A percentile compares a stretch with the other conserved stretches of the same genome.
Conservation (phyloP, 768 basidiomycete species). For the Rhodosporidiobolus sp. region DNA sequence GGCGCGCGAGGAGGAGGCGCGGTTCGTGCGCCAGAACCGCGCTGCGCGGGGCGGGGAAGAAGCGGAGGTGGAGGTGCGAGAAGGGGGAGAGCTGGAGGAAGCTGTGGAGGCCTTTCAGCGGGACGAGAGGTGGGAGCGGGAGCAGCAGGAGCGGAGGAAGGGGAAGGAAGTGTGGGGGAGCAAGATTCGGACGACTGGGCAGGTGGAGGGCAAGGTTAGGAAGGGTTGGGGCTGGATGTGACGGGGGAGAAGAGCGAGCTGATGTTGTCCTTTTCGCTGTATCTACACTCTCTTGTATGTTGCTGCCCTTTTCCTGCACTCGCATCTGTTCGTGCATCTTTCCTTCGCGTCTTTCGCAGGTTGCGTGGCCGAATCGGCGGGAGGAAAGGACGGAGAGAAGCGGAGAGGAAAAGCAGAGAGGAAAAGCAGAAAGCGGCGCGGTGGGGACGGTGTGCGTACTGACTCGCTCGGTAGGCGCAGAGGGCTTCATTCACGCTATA, state of each 20-base stretch:
- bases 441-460: too few relatives aligned
- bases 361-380: too few relatives aligned
- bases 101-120: conserved; percentile 12
- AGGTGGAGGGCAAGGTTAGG: conserved; percentile 6
- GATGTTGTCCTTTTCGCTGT: neutral
- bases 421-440: too few relatives aligned
- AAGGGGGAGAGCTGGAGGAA: conserved; percentile 36
- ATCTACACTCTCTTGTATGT: neutral
- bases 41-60: neutral
- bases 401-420: too few relatives aligned
- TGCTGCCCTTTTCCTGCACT: neutral
- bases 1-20: conserved; percentile 18
- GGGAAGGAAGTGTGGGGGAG: conserved; percentile 3
- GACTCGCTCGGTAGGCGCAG: too few relatives aligned
- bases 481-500: too few relatives aligned
- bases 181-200: conserved; percentile 5
- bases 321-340: neutral
- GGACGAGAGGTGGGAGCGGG: conserved; percentile 35
- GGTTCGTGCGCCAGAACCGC: conserved; percentile 12
- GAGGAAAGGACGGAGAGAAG: neutral
- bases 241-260: neutral
- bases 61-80: conserved; percentile 8
- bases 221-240: conserved; percentile 25
- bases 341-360: too few relatives aligned
- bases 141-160: conserved; percentile 23